Evolutionary conservation across 1,284 basidiomycete genomes (phyloP), one percentile per base, ranked within the genome.

Genomic region (Ceratobasidium sp.): DNA sequence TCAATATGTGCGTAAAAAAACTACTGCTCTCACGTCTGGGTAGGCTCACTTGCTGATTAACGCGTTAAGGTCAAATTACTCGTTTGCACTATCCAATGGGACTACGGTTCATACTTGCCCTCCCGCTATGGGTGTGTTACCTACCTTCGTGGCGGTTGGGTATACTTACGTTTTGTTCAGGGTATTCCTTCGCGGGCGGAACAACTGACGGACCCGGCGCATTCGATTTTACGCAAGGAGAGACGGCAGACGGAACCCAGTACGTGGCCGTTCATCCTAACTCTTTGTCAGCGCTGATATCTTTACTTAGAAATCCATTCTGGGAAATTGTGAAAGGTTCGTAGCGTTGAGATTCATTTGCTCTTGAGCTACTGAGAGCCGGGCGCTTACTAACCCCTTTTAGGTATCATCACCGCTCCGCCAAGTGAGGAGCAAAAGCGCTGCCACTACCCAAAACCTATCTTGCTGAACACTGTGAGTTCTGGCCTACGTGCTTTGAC

Each of bases 141-240:
- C 33, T 51, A 53, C n/a, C 42, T n/a, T 66, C 72, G n/a, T 13
- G 15, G 1, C 40, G 46, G 15, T 44, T 60, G 72, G 81, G 23
- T 42, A 80, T 79, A 78, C 68, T 1, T 26, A 40, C 72, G n/a
- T n/a, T n/a, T 72, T 23, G 61, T n/a, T 12, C 76, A 92, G 91
- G 92, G 20, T 93, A 87, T 83, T 87, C 89, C 0, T 94, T 95
- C 82, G 93, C 93, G 53, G 94, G 93, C 70, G 94, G 94, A 81
- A 95, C 94, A 33, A 94, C 94, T 23, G 93, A 94, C 83, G 94
- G 95, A 0, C 94, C 95, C 0, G 94, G 95, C 18, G 91, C 91
- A 0, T 93, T 95, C 81, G 93, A 95, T 83, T 95, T 95, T 82
- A 85, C 91, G 42, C 94, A 95, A 86, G 94, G 94, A 3, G 88